Percentiles rank a stretch among this genome's conserved stretches.
Conservation (phyloP, 2,329 filamentous ascomycete species). For the Clonostachys byssicola region DNA sequence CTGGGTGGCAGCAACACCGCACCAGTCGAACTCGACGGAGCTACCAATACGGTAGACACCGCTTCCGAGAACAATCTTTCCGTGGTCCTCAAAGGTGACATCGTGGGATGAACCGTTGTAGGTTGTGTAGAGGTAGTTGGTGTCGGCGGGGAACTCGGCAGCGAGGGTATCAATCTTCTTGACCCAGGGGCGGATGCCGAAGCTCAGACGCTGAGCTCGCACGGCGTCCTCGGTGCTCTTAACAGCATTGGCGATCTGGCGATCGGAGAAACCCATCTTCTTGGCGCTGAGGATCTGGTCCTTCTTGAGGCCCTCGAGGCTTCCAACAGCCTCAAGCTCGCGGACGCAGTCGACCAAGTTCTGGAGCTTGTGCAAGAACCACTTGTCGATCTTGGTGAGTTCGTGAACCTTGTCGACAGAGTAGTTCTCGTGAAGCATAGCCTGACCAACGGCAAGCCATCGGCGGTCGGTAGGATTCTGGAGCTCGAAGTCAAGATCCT, state of each 20-base stretch:
- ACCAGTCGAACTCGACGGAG: slow-evolving; percentile 99
- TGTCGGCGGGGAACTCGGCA: slow-evolving; percentile 91
- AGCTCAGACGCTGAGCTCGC: slow-evolving; percentile 75
- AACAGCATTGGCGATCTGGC: slow-evolving; percentile 85
- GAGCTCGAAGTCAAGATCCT: slow-evolving; percentile 85
- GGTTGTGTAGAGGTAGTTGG: slow-evolving; percentile 95
- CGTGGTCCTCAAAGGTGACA: slow-evolving; percentile 89
- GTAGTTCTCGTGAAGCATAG: slow-evolving; percentile 96
- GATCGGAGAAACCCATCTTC: slow-evolving; percentile 96
- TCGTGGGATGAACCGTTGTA: slow-evolving; percentile 96
- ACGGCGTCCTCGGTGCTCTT: slow-evolving; percentile 87
- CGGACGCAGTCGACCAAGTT: slow-evolving; percentile 91
- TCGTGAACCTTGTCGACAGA: slow-evolving; percentile 88
- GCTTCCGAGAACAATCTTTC: slow-evolving; percentile 82
- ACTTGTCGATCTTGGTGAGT: slow-evolving; percentile 97
- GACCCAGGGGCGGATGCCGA: slow-evolving; percentile 90
- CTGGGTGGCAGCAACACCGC: slow-evolving; percentile 84
- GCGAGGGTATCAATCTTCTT: slow-evolving; percentile 98
- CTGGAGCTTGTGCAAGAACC: slow-evolving; percentile 98
- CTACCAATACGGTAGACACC: slow-evolving; percentile 97
- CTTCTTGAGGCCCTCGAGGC: slow-evolving; percentile 79
- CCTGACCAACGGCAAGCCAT: slow-evolving; percentile 96
- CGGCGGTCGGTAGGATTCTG: slow-evolving; percentile 92
- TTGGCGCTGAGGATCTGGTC: slow-evolving; percentile 88
- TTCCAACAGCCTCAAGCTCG: slow-evolving; percentile 80